Conservation (phyloP, 164 flowering plant genomes). For the Taxillus chinensis region DNA sequence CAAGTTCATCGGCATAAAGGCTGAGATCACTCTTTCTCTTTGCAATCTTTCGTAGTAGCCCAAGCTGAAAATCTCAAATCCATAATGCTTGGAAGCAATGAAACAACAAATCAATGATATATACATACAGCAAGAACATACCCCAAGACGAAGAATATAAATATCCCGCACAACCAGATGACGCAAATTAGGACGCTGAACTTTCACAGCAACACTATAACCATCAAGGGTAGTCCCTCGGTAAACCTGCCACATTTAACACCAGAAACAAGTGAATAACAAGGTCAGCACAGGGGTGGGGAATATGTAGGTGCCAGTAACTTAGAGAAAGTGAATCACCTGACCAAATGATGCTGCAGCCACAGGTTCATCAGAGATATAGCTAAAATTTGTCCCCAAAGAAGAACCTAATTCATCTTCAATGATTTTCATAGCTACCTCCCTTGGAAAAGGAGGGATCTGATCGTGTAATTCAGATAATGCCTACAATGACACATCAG, state of each 20-base stretch:
- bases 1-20: conserved; percentile 94
- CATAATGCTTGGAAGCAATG: not conserved
- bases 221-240: conserved; percentile 70
- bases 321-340: conserved; percentile 27
- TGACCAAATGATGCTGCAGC: conserved; percentile 99
- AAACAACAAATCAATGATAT: not conserved
- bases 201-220: conserved; percentile 75
- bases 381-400: conserved; percentile 41
- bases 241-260: conserved; percentile 51
- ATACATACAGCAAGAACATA: conserved; percentile 21
- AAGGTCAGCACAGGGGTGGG: not conserved
- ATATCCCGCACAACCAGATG: conserved; percentile 85
- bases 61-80: conserved; percentile 43
- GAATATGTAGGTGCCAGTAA: no score
- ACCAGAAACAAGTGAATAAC: conserved; percentile 6
- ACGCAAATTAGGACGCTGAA: conserved; percentile 87
- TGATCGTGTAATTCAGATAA: conserved; percentile 85
- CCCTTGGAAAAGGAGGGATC: conserved; percentile 87
- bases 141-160: conserved; percentile 91
- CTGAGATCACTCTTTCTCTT: conserved; percentile 81
- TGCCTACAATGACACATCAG: conserved; percentile 40
- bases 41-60: conserved; percentile 59
- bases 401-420: conserved; percentile 90
- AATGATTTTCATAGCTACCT: conserved; percentile 71
- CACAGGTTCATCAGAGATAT: conserved; percentile 79